Conservation (phyloP, 2,329 filamentous ascomycete species). For the Fusarium buharicum region DNA sequence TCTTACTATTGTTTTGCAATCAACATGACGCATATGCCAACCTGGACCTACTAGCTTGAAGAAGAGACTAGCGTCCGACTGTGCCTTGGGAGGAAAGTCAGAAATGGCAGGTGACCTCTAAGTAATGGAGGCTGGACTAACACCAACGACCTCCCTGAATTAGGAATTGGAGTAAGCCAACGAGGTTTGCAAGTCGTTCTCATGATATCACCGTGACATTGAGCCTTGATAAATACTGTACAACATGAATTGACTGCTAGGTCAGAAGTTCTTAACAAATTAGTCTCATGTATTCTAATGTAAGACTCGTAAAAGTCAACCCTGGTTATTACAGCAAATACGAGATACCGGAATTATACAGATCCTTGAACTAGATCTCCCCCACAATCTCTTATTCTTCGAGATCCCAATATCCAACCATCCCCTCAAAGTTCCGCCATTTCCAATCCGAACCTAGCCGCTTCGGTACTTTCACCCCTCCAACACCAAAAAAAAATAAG, state of each 20-base stretch:
- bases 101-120: slow-evolving; percentile 38
- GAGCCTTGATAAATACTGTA: not conserved
- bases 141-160: slow-evolving; percentile 4
- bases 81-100: slow-evolving; percentile 24
- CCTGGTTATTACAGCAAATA: not conserved
- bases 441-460: slow-evolving; percentile 49
- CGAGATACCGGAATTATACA: not conserved
- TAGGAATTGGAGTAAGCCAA: slow-evolving; percentile 19
- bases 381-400: slow-evolving; percentile 35
- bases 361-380: slow-evolving; percentile 7
- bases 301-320: not conserved
- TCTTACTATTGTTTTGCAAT: not conserved
- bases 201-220: slow-evolving; percentile 9
- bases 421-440: slow-evolving; percentile 43
- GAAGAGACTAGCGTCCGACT: slow-evolving; percentile 20
- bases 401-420: slow-evolving; percentile 25
- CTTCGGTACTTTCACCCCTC: slow-evolving; percentile 29
- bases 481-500: slow-evolving; percentile 16
- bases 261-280: not conserved
- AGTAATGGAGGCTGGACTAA: slow-evolving; percentile 26
- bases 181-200: slow-evolving; percentile 1
- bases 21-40: no score
- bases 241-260: no score
- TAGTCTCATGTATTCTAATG: not conserved
- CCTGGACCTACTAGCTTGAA: slow-evolving; percentile 5